Conservation (phyloP, 257 asterid genomes). For the Mentha longifolia region DNA sequence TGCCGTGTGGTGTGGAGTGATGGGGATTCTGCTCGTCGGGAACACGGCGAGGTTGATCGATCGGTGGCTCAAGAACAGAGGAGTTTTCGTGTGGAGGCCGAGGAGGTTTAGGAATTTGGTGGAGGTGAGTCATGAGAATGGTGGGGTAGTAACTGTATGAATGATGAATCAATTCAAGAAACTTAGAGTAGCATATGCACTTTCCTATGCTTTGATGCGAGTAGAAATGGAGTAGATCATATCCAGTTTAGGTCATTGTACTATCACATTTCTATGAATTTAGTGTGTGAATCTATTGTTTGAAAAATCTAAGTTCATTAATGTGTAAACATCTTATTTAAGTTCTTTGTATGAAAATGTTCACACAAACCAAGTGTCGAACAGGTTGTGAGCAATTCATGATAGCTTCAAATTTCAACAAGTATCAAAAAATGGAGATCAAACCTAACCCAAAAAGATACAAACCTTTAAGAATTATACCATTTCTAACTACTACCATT, state of each 20-base stretch:
- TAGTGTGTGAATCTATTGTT: not conserved
- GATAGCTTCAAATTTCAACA: not conserved
- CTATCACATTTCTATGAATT: not conserved
- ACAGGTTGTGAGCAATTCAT: not conserved
- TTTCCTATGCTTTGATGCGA: not conserved
- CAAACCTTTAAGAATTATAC: too few species aligned
- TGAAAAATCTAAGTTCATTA: not conserved
- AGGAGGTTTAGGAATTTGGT: constrained; percentile 5
- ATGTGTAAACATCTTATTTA: too few species aligned
- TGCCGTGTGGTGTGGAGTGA: constrained; percentile 45
- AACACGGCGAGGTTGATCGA: constrained; percentile 43
- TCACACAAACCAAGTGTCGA: not conserved
- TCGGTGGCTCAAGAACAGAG: constrained; percentile 40
- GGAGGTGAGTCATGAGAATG: constrained; percentile 1
- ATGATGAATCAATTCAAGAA: too few species aligned
- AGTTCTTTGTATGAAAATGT: too few species aligned
- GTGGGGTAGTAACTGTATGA: too few species aligned
- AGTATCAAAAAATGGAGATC: too few species aligned
- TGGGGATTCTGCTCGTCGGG: constrained; percentile 49
- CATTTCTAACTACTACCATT: too few species aligned
- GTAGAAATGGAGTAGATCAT: too few species aligned
- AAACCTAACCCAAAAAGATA: too few species aligned
- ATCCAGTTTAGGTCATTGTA: too few species aligned
- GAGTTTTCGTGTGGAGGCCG: constrained; percentile 26
- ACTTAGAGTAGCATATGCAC: not conserved